phyloP scores from a whole-genome alignment of 2,329 filamentous ascomycete species.

The Calonectria naviculata region DNA sequence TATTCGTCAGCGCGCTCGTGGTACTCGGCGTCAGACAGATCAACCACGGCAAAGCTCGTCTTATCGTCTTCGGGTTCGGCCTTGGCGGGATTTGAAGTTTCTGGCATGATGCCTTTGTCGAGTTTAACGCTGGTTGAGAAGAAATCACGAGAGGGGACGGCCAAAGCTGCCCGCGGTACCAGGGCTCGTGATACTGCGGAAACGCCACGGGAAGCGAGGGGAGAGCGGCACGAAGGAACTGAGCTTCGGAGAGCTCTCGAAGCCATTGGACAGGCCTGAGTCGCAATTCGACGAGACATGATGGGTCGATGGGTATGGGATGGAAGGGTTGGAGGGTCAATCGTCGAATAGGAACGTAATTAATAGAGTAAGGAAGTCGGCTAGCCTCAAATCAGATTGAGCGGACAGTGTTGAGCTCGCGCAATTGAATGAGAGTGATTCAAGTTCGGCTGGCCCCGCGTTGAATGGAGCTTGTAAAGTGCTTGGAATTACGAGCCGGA shows the following conservation, averaged over 20 bases:
- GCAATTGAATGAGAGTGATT: neutral
- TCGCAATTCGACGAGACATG: slow-evolving; percentile 48
- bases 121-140: slow-evolving; percentile 44
- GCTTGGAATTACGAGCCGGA: slow-evolving; percentile 10
- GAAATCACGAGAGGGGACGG: slow-evolving; percentile 33
- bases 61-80: slow-evolving; percentile 49
- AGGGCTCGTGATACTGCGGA: slow-evolving; percentile 17
- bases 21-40: slow-evolving; percentile 78
- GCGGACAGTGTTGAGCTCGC: neutral
- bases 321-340: no score
- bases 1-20: slow-evolving; percentile 82
- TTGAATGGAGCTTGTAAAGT: slow-evolving; percentile 11
- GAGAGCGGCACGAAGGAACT: slow-evolving; percentile 33
- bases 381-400: neutral
- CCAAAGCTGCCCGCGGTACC: slow-evolving; percentile 7
- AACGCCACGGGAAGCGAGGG: slow-evolving; percentile 32
- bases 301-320: neutral
- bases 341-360: neutral
- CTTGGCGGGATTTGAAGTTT: slow-evolving; percentile 64
- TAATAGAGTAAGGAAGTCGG: no score
- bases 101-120: slow-evolving; percentile 68
- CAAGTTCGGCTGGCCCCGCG: slow-evolving; percentile 21
- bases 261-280: slow-evolving; percentile 52
- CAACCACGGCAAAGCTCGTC: slow-evolving; percentile 60
- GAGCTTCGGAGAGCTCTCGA: slow-evolving; percentile 45